These are phyloP conservation scores for Coniochaeta ligniaria DNA, from an alignment of 2,329 filamentous ascomycete genomes.

Conservation along the genomic window DNA sequence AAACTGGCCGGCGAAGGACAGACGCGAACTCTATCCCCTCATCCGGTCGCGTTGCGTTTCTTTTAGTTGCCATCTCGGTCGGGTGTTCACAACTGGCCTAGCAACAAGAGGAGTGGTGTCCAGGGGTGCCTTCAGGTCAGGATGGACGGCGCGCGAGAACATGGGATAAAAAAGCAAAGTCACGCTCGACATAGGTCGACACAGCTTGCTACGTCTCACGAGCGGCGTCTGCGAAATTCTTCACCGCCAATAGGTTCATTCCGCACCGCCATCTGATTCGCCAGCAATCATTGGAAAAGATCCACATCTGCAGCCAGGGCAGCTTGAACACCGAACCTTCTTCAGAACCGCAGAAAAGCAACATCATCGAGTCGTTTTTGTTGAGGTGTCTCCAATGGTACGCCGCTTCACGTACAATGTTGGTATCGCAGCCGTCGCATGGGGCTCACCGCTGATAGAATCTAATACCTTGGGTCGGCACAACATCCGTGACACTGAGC, in stretches of 20 bases:
- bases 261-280: not conserved
- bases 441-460: no score
- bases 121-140: not conserved
- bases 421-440: no score
- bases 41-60: not conserved
- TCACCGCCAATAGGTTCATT: not conserved
- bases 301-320: not conserved
- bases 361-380: no score
- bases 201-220: not conserved
- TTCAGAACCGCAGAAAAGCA: no score
- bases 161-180: not conserved
- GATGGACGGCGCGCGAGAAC: not conserved
- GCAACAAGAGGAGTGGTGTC: not conserved
- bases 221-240: not conserved
- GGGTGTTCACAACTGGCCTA: not conserved
- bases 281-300: not conserved
- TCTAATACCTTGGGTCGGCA: no score
- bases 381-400: no score
- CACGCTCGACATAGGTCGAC: not conserved
- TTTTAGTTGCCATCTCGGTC: not conserved
- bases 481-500: no score
- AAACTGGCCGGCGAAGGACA: not conserved
- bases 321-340: not conserved
- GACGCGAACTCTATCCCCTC: not conserved
- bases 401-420: no score